phyloP scores from a whole-genome alignment of 2,329 filamentous ascomycete genomes.

The Diaporthe sp. region DNA sequence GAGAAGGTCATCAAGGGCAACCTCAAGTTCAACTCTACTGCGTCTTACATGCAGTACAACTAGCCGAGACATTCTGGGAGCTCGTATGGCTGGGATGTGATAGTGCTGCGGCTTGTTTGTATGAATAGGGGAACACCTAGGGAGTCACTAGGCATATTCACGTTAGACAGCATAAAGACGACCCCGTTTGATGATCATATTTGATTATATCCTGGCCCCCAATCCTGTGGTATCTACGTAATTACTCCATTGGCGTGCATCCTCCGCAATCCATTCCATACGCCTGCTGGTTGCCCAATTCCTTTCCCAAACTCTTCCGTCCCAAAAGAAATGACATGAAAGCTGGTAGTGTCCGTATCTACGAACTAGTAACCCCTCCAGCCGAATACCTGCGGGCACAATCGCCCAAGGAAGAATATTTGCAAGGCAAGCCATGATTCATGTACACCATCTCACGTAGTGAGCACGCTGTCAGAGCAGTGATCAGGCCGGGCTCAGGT shows the following conservation, averaged over 20 bases:
- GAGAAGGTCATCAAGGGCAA: conserved; percentile 99
- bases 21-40: conserved; percentile 99
- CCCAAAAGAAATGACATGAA: conserved; percentile 4
- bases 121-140: conserved; percentile 43
- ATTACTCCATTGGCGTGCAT: conserved; percentile 3
- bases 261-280: not conserved
- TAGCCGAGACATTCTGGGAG: conserved; percentile 60
- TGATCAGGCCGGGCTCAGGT: not conserved
- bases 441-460: not conserved
- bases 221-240: conserved; percentile 30
- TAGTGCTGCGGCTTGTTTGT: conserved; percentile 40
- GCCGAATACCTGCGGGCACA: not conserved
- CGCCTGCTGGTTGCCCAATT: conserved; percentile 2
- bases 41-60: conserved; percentile 99
- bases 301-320: not conserved
- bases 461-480: too few species aligned
- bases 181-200: conserved; percentile 24
- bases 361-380: not conserved
- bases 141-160: conserved; percentile 39
- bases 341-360: not conserved
- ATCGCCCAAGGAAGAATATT: not conserved
- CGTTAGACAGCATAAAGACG: conserved; percentile 41
- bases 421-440: not conserved
- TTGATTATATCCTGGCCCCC: conserved; percentile 28
- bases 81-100: conserved; percentile 30